Conservation (phyloP, 1,139 yeast genomes). For the Lipomyces yarrowii region DNA sequence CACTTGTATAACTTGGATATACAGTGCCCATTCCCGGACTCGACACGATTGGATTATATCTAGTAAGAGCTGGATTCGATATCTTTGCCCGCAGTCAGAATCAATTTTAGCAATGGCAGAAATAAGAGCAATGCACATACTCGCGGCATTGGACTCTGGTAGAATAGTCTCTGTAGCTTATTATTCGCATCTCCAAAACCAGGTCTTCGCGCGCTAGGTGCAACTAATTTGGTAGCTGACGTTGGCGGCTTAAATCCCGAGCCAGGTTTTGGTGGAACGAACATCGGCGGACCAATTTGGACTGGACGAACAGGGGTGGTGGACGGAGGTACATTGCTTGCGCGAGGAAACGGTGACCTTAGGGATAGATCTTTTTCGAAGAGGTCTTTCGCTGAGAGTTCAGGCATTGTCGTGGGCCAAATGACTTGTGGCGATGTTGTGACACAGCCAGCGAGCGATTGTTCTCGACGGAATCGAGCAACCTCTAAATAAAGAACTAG, state of each 20-base stretch:
- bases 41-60: neutral
- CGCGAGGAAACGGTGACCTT: conserved; percentile 26
- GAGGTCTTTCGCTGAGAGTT: conserved; percentile 19
- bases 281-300: conserved; percentile 8
- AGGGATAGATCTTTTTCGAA: conserved; percentile 21
- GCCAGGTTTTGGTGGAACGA: neutral
- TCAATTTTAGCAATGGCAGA: neutral
- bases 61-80: neutral
- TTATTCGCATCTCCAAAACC: conserved; percentile 5
- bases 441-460: neutral
- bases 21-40: neutral
- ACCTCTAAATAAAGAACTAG: neutral
- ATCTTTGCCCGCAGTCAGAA: neutral
- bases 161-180: conserved; percentile 19
- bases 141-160: conserved; percentile 26
- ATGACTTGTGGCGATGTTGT: neutral
- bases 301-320: neutral
- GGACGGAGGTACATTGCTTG: neutral
- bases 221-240: conserved; percentile 11
- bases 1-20: neutral
- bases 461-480: neutral
- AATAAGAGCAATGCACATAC: conserved; percentile 7
- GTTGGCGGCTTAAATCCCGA: neutral
- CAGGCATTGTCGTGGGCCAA: conserved; percentile 17
- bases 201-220: conserved; percentile 21